phyloP scores from a whole-genome alignment of 306 rosid genomes.

The Acmispon strigosus region DNA sequence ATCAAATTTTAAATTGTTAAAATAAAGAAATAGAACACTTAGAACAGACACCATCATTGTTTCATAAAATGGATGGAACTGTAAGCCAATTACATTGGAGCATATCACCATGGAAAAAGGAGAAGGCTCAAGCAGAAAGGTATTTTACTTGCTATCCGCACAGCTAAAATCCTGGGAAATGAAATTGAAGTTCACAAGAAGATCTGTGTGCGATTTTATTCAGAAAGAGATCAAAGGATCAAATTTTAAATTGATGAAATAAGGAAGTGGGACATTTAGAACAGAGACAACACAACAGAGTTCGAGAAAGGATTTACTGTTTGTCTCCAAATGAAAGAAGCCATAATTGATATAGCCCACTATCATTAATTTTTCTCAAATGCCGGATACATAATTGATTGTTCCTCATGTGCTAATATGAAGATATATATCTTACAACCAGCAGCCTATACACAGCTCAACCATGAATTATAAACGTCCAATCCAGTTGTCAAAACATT shows the following conservation, averaged over 20 bases:
- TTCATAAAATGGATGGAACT: neutral
- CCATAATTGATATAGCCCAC: too few species aligned
- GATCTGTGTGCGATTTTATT: conserved; percentile 49
- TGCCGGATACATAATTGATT: too few species aligned
- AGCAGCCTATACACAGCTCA: too few species aligned
- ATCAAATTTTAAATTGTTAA: too few species aligned
- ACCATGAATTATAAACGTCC: too few species aligned
- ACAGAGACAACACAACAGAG: neutral
- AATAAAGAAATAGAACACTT: too few species aligned
- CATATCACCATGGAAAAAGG: conserved; percentile 44
- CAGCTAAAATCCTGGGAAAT: conserved; percentile 67
- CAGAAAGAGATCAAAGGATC: too few species aligned
- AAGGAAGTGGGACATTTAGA: neutral
- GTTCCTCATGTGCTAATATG: too few species aligned
- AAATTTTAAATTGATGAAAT: neutral
- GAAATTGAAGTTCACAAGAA: conserved; percentile 43
- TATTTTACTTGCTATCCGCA: conserved; percentile 44
- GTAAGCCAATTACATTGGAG: conserved; percentile 87
- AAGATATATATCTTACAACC: too few species aligned
- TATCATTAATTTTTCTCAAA: too few species aligned
- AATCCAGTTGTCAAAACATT: too few species aligned
- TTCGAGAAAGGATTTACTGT: neutral
- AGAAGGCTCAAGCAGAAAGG: conserved; percentile 88
- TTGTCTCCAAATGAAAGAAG: neutral
- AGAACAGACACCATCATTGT: neutral